Conservation (phyloP, 2,329 filamentous ascomycete genomes). For the Monilinia laxa region DNA sequence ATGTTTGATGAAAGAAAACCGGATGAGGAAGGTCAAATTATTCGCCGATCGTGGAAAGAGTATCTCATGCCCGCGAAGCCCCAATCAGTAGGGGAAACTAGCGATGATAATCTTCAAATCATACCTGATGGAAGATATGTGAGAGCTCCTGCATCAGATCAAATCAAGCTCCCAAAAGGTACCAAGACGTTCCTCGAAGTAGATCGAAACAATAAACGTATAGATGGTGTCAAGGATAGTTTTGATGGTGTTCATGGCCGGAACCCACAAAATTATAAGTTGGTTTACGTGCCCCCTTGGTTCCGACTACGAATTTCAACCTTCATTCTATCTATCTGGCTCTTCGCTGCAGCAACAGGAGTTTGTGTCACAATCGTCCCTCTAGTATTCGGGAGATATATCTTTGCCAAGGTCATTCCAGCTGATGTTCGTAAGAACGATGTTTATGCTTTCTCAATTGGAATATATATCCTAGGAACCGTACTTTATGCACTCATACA, state of each 20-base stretch:
- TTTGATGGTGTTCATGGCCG: conserved; percentile 56
- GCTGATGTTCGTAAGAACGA: conserved; percentile 78
- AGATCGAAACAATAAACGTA: conserved; percentile 62
- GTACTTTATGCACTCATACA: conserved; percentile 62
- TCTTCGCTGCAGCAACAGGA: conserved; percentile 86
- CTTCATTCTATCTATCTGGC: conserved; percentile 89
- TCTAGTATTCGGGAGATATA: conserved; percentile 75
- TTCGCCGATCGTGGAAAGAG: conserved; percentile 60
- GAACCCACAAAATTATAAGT: conserved; percentile 50
- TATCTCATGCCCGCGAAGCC: conserved; percentile 45
- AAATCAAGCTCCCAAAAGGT: conserved; percentile 89
- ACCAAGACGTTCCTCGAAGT: conserved; percentile 77
- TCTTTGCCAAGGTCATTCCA: conserved; percentile 74
- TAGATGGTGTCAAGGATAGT: conserved; percentile 57
- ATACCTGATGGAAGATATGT: conserved; percentile 75
- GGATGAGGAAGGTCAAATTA: conserved; percentile 76
- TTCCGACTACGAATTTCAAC: conserved; percentile 78
- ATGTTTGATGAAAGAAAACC: conserved; percentile 79
- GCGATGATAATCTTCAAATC: conserved; percentile 45
- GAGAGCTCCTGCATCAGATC: conserved; percentile 89
- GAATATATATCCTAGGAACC: conserved; percentile 76
- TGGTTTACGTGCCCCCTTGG: conserved; percentile 79
- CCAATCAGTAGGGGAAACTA: conserved; percentile 44
- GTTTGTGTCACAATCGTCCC: conserved; percentile 84
- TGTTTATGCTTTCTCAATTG: conserved; percentile 92